Base-by-base conservation (phyloP, 257 asterid species). In the Jacaranda mimosifolia region DNA sequence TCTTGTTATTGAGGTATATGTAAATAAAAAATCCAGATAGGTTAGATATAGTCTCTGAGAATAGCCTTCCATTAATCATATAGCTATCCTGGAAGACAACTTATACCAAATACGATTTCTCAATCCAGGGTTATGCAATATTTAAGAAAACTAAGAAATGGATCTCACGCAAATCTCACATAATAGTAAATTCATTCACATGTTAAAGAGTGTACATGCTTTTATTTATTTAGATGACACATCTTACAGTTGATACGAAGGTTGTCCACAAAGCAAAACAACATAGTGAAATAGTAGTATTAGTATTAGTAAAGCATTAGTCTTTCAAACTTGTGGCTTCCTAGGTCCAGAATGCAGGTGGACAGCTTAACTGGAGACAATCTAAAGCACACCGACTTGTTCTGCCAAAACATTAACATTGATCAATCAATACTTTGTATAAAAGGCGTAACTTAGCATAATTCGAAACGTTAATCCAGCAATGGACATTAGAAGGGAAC, bases 301-400 rank as follows among this genome's bases (percentile, higher is more conserved):
- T 63, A 21, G 63, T 49, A 68, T 64, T n/a, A 35, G 69, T 10
- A 14, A 32, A 14, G 32, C 40, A 32, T 66, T 62, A 39, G 56
- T 36, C 74, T 43, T 17, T 74, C 81, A 81, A 19, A 70, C 81
- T 17, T 58, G 74, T 74, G 46, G 60, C 74, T 40, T 81, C 46
- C 81, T 86, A 9, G 80, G 83, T 53, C 89, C 95, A 3, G 88
- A 73, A 71, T 94, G 97, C 81, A 94, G 91, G 5, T 90, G 89
- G 76, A 85, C n/a, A 52, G 90, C 85, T 70, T 75, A 80, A 80
- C 90, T 86, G 6, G 87, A 83, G 80, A 88, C 94, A 51, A 91
- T 88, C 80, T 89, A 94, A 64, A 91, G 95, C 74, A 94, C 97
- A 12, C 95, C 95, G 5, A 91, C 90, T 87, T 84, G 92, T 74